Base-by-base conservation (phyloP, 2,329 filamentous ascomycete genomes). In the Chrysoporthe cubensis region DNA sequence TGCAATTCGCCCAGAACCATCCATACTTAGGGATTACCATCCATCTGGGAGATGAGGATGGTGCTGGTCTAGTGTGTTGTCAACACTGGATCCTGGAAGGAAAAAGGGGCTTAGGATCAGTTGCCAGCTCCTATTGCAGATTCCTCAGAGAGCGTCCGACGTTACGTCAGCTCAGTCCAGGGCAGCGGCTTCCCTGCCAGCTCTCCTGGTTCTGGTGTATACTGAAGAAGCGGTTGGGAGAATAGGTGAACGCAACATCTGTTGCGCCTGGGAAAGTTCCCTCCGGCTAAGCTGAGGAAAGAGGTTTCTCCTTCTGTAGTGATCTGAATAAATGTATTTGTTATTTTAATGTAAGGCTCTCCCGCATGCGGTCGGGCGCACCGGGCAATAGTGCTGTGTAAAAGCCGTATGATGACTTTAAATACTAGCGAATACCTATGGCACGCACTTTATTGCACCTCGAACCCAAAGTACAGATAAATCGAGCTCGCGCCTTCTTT, bases 21-120 rank as follows among this genome's bases (percentile, higher is more conserved):
- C 37, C 40, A 64, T 46, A 44, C 40, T 61, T 4, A 26, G 13
- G 40, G 6, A 18, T 37, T 21, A 48, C 59, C 59, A 61, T 61
- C 42, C 26, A 46, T 61, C 59, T 61, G 21, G 59, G 26, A 26
- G 26, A 26, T 26, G 26, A 26, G 18, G 21, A 46, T 44, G 26
- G 48, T 42, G 7, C 32, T 32, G 37, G 14, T 21, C 9, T n/a
- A 32, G 34, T 63, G 61, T n/a, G 26, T 18, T 52, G 50, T 42
- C 34, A 26, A 54, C 61, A 46, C 59, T 44, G 59, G 42, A 34
- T 34, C 14, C 5, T 14, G 26, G 11, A 57, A 59, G 14, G 57
- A n/a, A 65, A 48, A 58, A 65, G 54, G 43, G 54, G 63, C n/a
- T 42, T 4, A 26, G 50, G 32, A 54, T 54, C 26, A 21, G 50